phyloP scores from a whole-genome alignment of 2,329 filamentous ascomycete species.

The Pyrenophora graminea region DNA sequence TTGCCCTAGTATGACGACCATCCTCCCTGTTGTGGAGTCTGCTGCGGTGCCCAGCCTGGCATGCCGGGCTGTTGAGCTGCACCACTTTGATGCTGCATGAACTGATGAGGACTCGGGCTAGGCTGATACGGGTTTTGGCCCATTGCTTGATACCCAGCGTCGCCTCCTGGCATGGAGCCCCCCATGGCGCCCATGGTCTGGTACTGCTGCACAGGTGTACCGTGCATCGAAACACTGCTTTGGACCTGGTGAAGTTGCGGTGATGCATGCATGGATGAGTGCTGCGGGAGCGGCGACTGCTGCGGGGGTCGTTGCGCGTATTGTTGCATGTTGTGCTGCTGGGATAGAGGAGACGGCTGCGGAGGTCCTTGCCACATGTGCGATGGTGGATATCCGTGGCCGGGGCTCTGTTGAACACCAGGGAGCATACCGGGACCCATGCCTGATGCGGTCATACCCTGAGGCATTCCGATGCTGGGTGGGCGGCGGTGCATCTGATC shows the following conservation, averaged over 20 bases:
- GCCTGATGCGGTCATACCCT: conserved; percentile 22
- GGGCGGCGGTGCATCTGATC: conserved; percentile 70
- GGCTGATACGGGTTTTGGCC: conserved; percentile 56
- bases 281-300: conserved; percentile 51
- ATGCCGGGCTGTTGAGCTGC: conserved; percentile 55
- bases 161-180: conserved; percentile 23
- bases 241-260: conserved; percentile 53
- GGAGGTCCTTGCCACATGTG: conserved; percentile 57
- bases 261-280: conserved; percentile 55
- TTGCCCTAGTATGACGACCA: conserved; percentile 44
- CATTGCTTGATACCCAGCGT: conserved; percentile 51
- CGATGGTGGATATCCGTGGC: conserved; percentile 51
- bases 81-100: conserved; percentile 50
- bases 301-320: conserved; percentile 51
- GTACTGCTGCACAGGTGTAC: conserved; percentile 51
- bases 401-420: conserved; percentile 47
- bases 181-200: conserved; percentile 53
- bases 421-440: conserved; percentile 48
- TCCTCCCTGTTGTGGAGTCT: conserved; percentile 45
- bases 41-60: conserved; percentile 56
- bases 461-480: conserved; percentile 54
- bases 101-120: conserved; percentile 53
- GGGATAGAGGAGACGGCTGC: conserved; percentile 54
- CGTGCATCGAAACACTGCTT: conserved; percentile 50
- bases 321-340: conserved; percentile 52